Percentiles rank a stretch among this genome's conserved stretches.
Evolutionary conservation across 108 stramenopile genomes (phyloP).

Genomic region (Phaeodactylum tricornutum): DNA sequence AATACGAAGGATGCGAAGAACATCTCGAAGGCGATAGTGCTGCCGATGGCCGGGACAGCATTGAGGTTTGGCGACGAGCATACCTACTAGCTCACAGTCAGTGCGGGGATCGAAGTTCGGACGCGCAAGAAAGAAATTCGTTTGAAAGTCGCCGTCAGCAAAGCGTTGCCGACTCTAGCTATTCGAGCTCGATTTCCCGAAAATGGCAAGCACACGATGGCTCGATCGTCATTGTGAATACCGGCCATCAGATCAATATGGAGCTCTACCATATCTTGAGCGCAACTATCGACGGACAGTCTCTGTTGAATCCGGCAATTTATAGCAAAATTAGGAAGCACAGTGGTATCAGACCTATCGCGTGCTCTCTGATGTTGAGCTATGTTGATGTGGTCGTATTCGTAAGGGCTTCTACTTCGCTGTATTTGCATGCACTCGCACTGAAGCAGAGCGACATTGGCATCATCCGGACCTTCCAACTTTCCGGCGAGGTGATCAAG

Average conservation of each 20-base stretch:
- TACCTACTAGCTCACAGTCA: slow-evolving; percentile 2
- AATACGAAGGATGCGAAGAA: slow-evolving; percentile 69
- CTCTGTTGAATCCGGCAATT: slow-evolving; percentile 24
- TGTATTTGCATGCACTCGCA: slow-evolving; percentile 69
- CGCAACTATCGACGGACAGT: slow-evolving; percentile 26
- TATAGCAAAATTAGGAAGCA: background rate
- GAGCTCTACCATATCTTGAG: slow-evolving; percentile 52
- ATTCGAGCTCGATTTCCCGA: slow-evolving; percentile 50
- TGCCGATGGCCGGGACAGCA: slow-evolving; percentile 1
- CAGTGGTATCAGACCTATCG: background rate
- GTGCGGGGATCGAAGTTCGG: background rate
- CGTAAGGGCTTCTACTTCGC: slow-evolving; percentile 70
- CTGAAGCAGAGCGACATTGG: slow-evolving; percentile 68
- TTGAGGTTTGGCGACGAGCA: slow-evolving; percentile 6
- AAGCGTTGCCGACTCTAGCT: background rate
- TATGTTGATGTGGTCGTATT: slow-evolving; percentile 63
- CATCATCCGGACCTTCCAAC: slow-evolving; percentile 50
- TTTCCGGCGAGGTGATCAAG: slow-evolving; percentile 69
- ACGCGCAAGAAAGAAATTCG: too few species aligned
- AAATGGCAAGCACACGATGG: slow-evolving; percentile 80
- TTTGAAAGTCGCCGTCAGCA: too few species aligned
- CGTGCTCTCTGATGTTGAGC: slow-evolving; percentile 19
- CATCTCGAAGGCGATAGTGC: slow-evolving; percentile 14
- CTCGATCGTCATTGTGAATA: slow-evolving; percentile 61
- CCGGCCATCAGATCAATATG: slow-evolving; percentile 60